Percentiles rank a stretch among this genome's conserved stretches.
These are phyloP conservation scores for Alternaria metachromatica DNA, from an alignment of 2,329 filamentous ascomycete species.

Conservation along the genomic window DNA sequence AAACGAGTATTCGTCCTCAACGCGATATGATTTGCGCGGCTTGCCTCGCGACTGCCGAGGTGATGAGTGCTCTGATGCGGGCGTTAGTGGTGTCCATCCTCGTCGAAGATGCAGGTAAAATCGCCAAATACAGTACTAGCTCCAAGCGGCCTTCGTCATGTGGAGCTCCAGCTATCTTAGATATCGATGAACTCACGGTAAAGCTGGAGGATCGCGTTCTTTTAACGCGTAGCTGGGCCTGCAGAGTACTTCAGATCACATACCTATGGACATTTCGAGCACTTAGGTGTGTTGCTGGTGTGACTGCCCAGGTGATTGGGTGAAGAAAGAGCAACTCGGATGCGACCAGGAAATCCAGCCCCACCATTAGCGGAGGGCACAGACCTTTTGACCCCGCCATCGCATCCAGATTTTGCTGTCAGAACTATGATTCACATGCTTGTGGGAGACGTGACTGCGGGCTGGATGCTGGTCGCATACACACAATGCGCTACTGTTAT, in stretches of 20 bases:
- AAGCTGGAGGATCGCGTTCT: background rate
- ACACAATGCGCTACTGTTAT: too few relatives aligned
- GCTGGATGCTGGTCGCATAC: too few relatives aligned
- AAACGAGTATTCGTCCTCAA: constrained; percentile 31
- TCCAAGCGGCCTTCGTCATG: background rate
- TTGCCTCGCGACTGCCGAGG: constrained; percentile 31
- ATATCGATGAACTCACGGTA: background rate
- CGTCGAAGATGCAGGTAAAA: background rate
- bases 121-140: constrained; percentile 3
- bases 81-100: constrained; percentile 2
- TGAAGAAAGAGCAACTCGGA: constrained; percentile 5
- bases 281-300: background rate
- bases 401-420: background rate
- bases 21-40: constrained; percentile 24
- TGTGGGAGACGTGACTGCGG: fast-evolving
- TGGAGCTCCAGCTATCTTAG: background rate
- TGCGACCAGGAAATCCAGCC: constrained; percentile 7
- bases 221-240: background rate
- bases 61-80: constrained; percentile 15
- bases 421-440: background rate
- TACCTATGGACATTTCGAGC: constrained; percentile 20
- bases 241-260: background rate
- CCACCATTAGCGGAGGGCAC: constrained; percentile 22
- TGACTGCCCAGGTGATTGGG: constrained; percentile 3
- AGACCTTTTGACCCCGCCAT: constrained; percentile 19